Conservation (phyloP, 2,329 filamentous ascomycete genomes). For the Chaetothyriales sp. region DNA sequence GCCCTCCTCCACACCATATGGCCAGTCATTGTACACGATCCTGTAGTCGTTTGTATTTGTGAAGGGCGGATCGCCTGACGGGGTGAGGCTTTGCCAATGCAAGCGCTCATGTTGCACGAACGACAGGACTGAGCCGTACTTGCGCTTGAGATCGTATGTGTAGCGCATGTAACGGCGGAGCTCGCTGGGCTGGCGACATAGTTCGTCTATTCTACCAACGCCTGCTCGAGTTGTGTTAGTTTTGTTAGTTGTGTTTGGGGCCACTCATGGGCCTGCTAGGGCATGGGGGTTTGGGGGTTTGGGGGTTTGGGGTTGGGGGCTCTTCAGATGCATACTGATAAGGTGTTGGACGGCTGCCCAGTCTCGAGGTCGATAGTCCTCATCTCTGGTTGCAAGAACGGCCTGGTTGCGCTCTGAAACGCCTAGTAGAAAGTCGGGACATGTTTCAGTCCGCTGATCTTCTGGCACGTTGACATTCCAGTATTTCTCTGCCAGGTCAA, state of each 20-base stretch:
- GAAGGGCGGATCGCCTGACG: slow-evolving; percentile 27
- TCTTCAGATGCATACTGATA: slow-evolving; percentile 29
- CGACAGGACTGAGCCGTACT: slow-evolving; percentile 61
- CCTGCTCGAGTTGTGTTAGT: slow-evolving; percentile 22
- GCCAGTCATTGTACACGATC: slow-evolving; percentile 83
- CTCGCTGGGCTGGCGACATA: slow-evolving; percentile 62
- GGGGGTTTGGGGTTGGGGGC: neutral
- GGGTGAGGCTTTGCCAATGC: slow-evolving; percentile 43
- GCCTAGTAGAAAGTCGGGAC: slow-evolving; percentile 54
- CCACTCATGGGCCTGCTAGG: too few relatives aligned
- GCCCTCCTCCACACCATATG: slow-evolving; percentile 63
- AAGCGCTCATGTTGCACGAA: slow-evolving; percentile 61
- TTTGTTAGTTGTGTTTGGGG: too few relatives aligned
- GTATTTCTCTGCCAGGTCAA: slow-evolving; percentile 36
- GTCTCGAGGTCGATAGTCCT: slow-evolving; percentile 43
- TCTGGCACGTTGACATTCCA: slow-evolving; percentile 70
- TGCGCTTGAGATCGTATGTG: slow-evolving; percentile 44
- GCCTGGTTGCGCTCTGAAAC: slow-evolving; percentile 51
- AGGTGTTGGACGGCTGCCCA: slow-evolving; percentile 58
- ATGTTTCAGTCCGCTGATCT: slow-evolving; percentile 45
- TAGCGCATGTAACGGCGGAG: slow-evolving; percentile 64
- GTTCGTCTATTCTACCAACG: slow-evolving; percentile 56
- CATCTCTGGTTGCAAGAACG: slow-evolving; percentile 58
- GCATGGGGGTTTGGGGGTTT: neutral
- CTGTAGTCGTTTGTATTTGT: slow-evolving; percentile 36